Percentiles rank a stretch among this genome's conserved stretches.
Conservation (phyloP, 2,329 filamentous ascomycete species). For the Trichoderma semiorbis region DNA sequence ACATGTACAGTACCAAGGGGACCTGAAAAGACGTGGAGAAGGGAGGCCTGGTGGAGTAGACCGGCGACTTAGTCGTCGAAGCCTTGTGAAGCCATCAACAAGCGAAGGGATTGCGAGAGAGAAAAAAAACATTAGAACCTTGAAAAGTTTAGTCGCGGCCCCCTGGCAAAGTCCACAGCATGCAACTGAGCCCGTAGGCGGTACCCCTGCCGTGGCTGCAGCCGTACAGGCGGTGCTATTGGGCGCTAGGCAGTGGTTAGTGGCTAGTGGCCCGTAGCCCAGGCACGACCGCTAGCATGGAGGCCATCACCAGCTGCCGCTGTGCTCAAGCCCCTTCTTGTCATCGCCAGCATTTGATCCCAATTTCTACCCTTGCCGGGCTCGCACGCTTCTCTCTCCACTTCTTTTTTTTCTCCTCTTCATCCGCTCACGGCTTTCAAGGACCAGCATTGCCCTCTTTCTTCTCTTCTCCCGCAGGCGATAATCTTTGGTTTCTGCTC, state of each 20-base stretch:
- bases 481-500: neutral
- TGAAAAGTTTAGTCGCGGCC: neutral
- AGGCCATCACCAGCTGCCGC: neutral
- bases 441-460: conserved; percentile 2
- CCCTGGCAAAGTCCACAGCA: neutral
- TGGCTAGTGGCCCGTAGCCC: neutral
- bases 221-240: neutral
- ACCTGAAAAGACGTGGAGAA: neutral
- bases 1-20: neutral
- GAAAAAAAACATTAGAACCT: neutral
- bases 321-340: conserved; percentile 14
- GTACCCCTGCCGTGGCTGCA: conserved; percentile 11
- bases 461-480: neutral
- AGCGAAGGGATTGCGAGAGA: neutral
- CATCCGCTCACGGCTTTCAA: conserved; percentile 16
- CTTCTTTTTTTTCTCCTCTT: conserved; percentile 20
- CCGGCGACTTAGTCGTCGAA: neutral
- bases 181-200: neutral
- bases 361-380: conserved; percentile 19
- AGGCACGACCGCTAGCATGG: neutral
- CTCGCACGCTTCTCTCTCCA: conserved; percentile 9
- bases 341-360: conserved; percentile 14
- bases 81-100: neutral
- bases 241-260: neutral
- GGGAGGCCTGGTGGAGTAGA: neutral